Evolutionary conservation across 176 grass and related monocot genomes (phyloP).

Genomic region (Cocos nucifera): DNA sequence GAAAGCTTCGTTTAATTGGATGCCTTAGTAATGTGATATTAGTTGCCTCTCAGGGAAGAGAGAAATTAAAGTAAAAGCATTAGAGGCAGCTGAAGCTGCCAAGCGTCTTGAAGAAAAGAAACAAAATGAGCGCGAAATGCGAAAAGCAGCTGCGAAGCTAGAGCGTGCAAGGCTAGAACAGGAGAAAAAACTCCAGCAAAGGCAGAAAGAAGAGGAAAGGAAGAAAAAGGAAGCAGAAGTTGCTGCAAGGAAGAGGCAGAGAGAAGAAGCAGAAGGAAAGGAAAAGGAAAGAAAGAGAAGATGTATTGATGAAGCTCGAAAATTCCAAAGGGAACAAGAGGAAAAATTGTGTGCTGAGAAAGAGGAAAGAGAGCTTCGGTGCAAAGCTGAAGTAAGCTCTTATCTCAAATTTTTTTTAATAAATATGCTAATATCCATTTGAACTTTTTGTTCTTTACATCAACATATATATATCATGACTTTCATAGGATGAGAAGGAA

Average conservation of each 20-base stretch:
- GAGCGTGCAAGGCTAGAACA: conserved; percentile 67
- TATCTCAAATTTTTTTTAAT: not conserved
- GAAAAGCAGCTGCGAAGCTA: conserved; percentile 62
- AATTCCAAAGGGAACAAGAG: conserved; percentile 6
- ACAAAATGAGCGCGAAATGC: conserved; percentile 63
- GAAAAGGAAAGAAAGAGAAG: conserved; percentile 17
- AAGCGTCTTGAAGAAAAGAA: conserved; percentile 86
- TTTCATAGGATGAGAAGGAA: not conserved
- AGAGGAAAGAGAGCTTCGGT: not conserved
- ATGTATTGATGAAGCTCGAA: conserved; percentile 8
- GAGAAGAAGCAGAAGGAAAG: conserved; percentile 45
- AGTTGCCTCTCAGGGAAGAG: conserved; percentile 57
- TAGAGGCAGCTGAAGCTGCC: conserved; percentile 85
- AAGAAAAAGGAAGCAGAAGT: conserved; percentile 57
- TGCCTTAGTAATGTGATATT: not conserved
- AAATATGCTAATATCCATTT: no score
- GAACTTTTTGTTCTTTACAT: no score
- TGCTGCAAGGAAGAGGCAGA: conserved; percentile 58
- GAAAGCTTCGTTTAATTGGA: no score
- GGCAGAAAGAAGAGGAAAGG: conserved; percentile 48
- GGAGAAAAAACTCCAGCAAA: conserved; percentile 76
- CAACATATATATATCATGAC: no score
- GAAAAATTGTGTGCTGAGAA: not conserved
- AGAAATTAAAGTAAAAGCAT: conserved; percentile 80
- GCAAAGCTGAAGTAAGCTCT: not conserved